Evolutionary conservation across 495 filamentous ascomycete genomes (phyloP).

Genomic region (Penicillium antarcticum): DNA sequence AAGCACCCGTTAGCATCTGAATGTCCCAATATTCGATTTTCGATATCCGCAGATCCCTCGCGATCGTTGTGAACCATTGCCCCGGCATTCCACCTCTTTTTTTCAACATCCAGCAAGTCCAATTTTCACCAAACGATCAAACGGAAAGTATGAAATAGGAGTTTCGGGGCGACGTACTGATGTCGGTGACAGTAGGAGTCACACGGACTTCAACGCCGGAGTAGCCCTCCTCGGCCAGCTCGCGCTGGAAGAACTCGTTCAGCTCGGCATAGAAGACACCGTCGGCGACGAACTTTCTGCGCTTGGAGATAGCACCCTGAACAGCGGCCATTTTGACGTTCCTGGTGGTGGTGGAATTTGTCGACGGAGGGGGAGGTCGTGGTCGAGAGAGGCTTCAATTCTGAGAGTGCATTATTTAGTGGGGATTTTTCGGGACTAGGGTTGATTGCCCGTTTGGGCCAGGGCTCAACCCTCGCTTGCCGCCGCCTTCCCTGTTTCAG

Average conservation of each 20-base stretch:
- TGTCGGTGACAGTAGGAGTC: constrained; percentile 98
- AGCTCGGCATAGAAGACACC: constrained; percentile 99
- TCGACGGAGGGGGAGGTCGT: constrained; percentile 39
- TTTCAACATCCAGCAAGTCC: constrained; percentile 7
- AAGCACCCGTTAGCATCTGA: constrained; percentile 37
- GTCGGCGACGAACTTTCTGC: constrained; percentile 99
- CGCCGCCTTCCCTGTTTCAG: constrained; percentile 20
- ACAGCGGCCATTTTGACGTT: constrained; percentile 63
- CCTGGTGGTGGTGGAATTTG: constrained; percentile 33
- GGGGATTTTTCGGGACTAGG: constrained; percentile 44
- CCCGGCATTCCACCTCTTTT: constrained; percentile 7
- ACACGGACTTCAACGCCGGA: constrained; percentile 99
- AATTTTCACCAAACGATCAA: constrained; percentile 12
- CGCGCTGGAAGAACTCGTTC: constrained; percentile 99
- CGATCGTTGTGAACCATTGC: constrained; percentile 3
- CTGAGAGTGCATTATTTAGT: constrained; percentile 37
- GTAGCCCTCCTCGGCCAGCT: constrained; percentile 99
- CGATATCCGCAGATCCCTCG: constrained; percentile 10
- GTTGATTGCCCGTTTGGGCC: constrained; percentile 35
- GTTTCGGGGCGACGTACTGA: constrained; percentile 61
- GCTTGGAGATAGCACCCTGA: constrained; percentile 84
- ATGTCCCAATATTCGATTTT: constrained; percentile 9
- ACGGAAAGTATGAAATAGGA: not conserved
- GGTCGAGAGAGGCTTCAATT: constrained; percentile 35
- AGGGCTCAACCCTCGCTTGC: constrained; percentile 48